A percentile compares a stretch with the other conserved stretches of the same genome.
Evolutionary conservation across 2,329 filamentous ascomycete genomes (phyloP).

Genomic region (Neodidymelliopsis sp.): DNA sequence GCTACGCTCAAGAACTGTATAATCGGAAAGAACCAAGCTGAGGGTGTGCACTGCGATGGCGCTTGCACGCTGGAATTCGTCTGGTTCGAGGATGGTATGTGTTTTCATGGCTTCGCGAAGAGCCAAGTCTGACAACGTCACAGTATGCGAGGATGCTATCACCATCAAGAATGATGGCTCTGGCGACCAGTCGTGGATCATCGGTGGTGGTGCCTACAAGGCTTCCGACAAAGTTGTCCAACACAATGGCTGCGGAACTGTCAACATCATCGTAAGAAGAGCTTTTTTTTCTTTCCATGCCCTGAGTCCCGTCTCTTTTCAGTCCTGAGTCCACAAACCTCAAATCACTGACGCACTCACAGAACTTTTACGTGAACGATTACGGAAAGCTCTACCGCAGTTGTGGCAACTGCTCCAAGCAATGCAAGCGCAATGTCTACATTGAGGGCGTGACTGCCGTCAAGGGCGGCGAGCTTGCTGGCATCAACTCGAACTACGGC

Average conservation of each 20-base stretch:
- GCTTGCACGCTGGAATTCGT: constrained; percentile 56
- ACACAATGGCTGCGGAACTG: constrained; percentile 47
- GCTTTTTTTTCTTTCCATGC: neutral
- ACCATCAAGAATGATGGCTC: constrained; percentile 33
- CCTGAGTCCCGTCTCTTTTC: neutral
- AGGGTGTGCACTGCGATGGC: constrained; percentile 59
- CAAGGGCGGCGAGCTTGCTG: constrained; percentile 50
- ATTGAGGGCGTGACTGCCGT: constrained; percentile 51
- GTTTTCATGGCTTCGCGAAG: neutral
- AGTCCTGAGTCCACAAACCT: no score
- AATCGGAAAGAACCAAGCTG: constrained; percentile 58
- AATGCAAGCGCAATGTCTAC: constrained; percentile 51
- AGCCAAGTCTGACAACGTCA: neutral
- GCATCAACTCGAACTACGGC: constrained; percentile 59
- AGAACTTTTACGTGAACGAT: constrained; percentile 36
- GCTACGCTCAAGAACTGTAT: constrained; percentile 60
- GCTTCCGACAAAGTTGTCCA: constrained; percentile 48
- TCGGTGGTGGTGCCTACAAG: constrained; percentile 45
- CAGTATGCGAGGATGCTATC: constrained; percentile 48
- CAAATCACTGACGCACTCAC: neutral
- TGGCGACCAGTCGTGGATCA: constrained; percentile 44
- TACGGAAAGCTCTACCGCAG: constrained; percentile 51
- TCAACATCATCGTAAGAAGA: constrained; percentile 34
- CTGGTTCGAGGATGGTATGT: constrained; percentile 44
- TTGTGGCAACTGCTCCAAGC: constrained; percentile 55